Base-by-base conservation (phyloP, 2,329 filamentous ascomycete species). In the Tolypocladium nubicola region DNA sequence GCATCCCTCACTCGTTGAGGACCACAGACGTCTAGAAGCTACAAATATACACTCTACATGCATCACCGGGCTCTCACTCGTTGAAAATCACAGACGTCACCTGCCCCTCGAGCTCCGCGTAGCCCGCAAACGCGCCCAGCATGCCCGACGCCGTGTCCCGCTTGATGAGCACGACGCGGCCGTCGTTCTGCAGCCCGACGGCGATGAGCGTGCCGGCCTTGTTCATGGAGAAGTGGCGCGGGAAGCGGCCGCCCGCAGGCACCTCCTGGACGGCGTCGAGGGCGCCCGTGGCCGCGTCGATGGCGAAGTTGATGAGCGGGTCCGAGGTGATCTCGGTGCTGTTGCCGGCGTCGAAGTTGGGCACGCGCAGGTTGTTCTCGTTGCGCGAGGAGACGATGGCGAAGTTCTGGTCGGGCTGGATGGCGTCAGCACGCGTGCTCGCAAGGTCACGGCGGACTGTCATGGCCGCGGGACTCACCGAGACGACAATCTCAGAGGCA, bases 171-270 rank as follows among this genome's bases (percentile, higher is more conserved):
- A 80, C 81, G 1, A 89, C 81, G 37, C 79, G 81, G 38, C 77
- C 74, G 54, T 82, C 82, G 19, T 71, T 71, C 70, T 90, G 86
- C 61, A 88, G 76, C 0, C 79, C 86, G 35, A 90, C 81, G 1
- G 85, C 87, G 3, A 90, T 72, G 58, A 86, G 71, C 56, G 78
- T 77, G 1, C 87, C 88, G 13, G 78, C 79, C 60, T 76, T 77
- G 69, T 87, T 90, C 57, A 89, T 71, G 54, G 78, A 80, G 68
- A 89, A 87, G 45, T 87, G 85, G 26, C 88, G 79, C 0, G 89
- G 88, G 57, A 78, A 80, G 9, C 73, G 69, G 2, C 89, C 89
- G 53, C 86, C 85, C 0, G 84, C 79, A 0, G 86, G 76, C n/a
- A 79, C 78, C 35, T 83, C 75, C 63, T 86, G 79, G 3, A 82